Percentiles rank a stretch among this genome's conserved stretches.
These are phyloP conservation scores for Xylaria palmicola DNA, from an alignment of 495 filamentous ascomycete species.

Conservation along the genomic window DNA sequence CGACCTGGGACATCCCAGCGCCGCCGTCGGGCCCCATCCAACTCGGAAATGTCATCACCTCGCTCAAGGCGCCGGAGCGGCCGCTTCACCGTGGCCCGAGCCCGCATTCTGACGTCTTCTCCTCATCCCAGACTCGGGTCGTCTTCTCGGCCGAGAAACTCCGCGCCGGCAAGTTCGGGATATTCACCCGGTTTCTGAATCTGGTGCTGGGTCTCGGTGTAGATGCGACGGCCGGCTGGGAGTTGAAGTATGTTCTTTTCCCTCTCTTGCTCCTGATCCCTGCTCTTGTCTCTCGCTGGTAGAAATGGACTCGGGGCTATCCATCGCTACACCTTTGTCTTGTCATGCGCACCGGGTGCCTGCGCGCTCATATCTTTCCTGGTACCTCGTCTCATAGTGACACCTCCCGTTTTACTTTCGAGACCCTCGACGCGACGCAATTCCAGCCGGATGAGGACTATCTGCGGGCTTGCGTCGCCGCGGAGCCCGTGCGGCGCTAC, in stretches of 20 bases:
- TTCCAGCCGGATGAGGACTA: neutral
- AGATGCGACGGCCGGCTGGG: neutral
- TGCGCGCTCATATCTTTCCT: neutral
- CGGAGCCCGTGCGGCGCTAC: constrained; percentile 7
- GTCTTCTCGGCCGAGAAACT: neutral
- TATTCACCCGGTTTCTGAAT: neutral
- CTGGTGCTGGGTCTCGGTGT: neutral
- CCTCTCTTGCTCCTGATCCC: no score
- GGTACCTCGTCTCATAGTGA: neutral
- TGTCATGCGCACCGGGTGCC: neutral
- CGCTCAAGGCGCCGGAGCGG: constrained; percentile 1
- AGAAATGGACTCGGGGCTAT: no score
- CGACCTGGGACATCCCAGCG: neutral
- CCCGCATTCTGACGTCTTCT: neutral
- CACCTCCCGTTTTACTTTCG: neutral
- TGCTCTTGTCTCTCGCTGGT: no score
- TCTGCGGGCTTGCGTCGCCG: neutral
- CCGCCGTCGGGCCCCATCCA: neutral
- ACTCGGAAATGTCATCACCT: constrained; percentile 10
- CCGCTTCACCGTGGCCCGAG: neutral
- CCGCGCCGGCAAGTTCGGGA: neutral
- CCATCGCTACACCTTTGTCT: neutral
- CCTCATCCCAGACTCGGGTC: neutral
- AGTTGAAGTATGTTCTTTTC: neutral
- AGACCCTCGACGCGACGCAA: neutral